Base-by-base conservation (phyloP, 768 basidiomycete species). In the Naganishia friedmannii region DNA sequence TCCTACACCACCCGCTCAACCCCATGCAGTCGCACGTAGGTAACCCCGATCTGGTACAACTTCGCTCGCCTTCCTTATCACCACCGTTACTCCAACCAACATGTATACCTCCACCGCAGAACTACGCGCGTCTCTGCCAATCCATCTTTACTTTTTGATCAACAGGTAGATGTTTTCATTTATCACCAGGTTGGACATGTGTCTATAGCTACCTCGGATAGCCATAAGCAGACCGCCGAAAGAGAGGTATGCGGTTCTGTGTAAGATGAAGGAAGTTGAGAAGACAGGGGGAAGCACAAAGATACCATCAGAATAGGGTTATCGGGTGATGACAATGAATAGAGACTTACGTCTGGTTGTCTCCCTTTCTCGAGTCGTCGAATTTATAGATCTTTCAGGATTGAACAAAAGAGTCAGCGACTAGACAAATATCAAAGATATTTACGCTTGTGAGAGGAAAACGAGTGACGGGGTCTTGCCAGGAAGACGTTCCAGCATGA, bases 141-240 rank as follows among this genome's bases (percentile, higher is more conserved):
- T 55, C 66, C 73, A 65, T 45, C 46, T 42, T 48, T 75, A 80
- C 69, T 77, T 78, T 51, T 94, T 85, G 83, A 97, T 86, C 39
- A 98, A 85, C 51, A 96, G 83, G 80, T 92, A 98, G 67, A 97
- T 86, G 58, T 93, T 90, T 77, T 97, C 93, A 32, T 95, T 94
- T 5, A 98, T 87, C 17, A 95, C 92, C 69, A 99, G 88, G 75
- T 86, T 88, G 39, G 91, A 88, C 85, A 99, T 86, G 83, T 97
- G 93, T 69, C 96, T 87, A 82, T 88, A 93, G 37, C 88, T 91
- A 1, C 96, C 96, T 32, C 92, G 89, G 65, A 99, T 83, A 0
- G 96, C 93, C 88, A 99, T 88, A 46, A 99, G 84, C 21, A 99
- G 85, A 26, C 96, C 96, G 48, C 96, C 96, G 71, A 96, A 99